Evolutionary conservation across 148 eudicot species (phyloP).

Genomic region (Amaranthus cruentus): DNA sequence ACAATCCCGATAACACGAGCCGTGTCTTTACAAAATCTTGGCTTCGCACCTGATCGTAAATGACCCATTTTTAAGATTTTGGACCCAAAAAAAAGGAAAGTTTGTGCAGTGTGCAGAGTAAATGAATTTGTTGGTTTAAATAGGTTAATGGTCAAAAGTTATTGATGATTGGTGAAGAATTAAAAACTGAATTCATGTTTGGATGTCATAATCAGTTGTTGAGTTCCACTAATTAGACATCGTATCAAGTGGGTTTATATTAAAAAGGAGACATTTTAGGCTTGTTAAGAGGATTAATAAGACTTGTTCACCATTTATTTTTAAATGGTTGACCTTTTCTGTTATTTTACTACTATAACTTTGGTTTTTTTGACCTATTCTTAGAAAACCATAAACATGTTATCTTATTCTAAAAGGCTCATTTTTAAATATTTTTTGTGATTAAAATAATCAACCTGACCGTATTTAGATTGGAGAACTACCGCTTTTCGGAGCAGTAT

Average conservation of each 20-base stretch:
- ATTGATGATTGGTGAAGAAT: background rate
- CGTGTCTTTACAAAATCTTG: conserved; percentile 9
- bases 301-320: conserved; percentile 17
- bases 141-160: background rate
- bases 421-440: too few relatives aligned
- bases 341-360: background rate
- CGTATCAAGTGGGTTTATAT: conserved; percentile 15
- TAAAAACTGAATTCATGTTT: background rate
- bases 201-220: conserved; percentile 19
- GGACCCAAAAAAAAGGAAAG: conserved; percentile 4
- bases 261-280: conserved; percentile 16
- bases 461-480: too few relatives aligned
- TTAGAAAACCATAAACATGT: conserved; percentile 3
- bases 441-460: too few relatives aligned
- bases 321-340: conserved; percentile 3
- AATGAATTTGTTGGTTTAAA: background rate
- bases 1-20: conserved; percentile 13
- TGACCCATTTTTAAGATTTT: background rate
- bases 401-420: too few relatives aligned
- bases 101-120: background rate
- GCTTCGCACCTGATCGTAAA: background rate
- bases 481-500: too few relatives aligned
- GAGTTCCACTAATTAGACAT: conserved; percentile 20
- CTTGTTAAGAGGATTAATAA: conserved; percentile 8
- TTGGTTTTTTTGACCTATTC: background rate